Evolutionary conservation across 257 asterid genomes (phyloP).

Genomic region (Vinca minor): DNA sequence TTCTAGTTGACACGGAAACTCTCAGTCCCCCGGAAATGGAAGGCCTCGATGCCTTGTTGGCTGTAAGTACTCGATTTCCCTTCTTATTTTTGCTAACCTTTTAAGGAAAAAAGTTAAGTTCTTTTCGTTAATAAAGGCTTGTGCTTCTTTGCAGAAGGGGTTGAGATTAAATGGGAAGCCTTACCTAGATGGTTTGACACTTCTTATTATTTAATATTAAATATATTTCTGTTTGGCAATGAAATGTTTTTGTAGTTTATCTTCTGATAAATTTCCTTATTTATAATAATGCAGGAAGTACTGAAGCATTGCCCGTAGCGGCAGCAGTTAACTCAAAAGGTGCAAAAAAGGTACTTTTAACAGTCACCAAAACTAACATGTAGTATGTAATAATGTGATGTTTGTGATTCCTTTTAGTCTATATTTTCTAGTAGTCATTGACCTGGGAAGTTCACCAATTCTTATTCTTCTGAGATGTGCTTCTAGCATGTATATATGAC

Average conservation of each 20-base stretch:
- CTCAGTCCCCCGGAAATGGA: conserved; percentile 65
- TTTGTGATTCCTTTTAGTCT: neutral
- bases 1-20: conserved; percentile 46
- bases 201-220: neutral
- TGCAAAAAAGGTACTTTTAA: conserved; percentile 42
- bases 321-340: conserved; percentile 44
- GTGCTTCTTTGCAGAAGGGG: conserved; percentile 26
- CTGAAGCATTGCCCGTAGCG: conserved; percentile 27
- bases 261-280: neutral
- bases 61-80: conserved; percentile 38
- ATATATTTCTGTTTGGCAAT: neutral
- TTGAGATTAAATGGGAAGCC: conserved; percentile 21
- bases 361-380: neutral
- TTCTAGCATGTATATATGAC: neutral
- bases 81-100: neutral
- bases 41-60: conserved; percentile 50
- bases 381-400: neutral
- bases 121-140: conserved; percentile 14
- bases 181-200: conserved; percentile 43
- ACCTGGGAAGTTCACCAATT: neutral
- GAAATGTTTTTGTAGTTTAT: neutral
- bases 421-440: neutral
- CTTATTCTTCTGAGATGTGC: neutral
- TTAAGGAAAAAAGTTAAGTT: conserved; percentile 1
- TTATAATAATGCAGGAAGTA: conserved; percentile 33